Conservation (phyloP, 2,329 filamentous ascomycete species). For the Neurospora crassa region DNA sequence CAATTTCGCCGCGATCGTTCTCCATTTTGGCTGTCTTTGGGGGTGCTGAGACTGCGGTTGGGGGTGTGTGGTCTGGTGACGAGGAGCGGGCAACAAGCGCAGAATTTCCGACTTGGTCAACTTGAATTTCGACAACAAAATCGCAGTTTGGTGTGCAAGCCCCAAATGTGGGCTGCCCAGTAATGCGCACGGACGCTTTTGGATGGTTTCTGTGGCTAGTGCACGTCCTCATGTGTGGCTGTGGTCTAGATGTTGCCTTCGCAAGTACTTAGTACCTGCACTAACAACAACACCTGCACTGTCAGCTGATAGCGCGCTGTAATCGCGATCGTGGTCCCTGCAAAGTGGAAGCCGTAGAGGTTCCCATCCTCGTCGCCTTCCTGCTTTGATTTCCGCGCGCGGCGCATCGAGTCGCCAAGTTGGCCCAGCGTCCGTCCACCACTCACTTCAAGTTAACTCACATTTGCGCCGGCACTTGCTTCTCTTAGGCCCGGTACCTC, state of each 20-base stretch:
- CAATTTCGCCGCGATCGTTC: constrained; percentile 96
- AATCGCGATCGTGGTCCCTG: constrained; percentile 9
- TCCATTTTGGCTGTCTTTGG: constrained; percentile 67
- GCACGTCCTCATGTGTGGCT: not conserved
- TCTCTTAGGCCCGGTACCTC: too few relatives aligned
- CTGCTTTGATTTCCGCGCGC: not conserved
- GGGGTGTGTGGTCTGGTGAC: constrained; percentile 20
- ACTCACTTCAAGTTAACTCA: not conserved
- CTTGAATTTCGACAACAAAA: constrained; percentile 18
- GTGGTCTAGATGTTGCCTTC: not conserved
- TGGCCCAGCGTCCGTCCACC: not conserved
- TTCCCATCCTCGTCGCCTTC: not conserved
- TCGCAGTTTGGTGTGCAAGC: constrained; percentile 18
- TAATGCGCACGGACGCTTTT: constrained; percentile 9
- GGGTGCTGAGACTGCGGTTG: constrained; percentile 23
- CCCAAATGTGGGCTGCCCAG: constrained; percentile 12
- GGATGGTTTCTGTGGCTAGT: not conserved
- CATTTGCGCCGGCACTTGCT: too few relatives aligned
- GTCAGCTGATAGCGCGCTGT: constrained; percentile 22
- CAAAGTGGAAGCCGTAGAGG: not conserved
- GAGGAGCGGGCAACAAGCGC: constrained; percentile 20
- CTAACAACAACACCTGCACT: constrained; percentile 4
- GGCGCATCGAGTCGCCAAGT: not conserved
- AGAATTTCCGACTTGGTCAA: constrained; percentile 16
- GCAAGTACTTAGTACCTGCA: not conserved